Evolutionary conservation across 805 yeast species (phyloP), one percentile per base, ranked within the genome.

Genomic region (Saccharomycopsis microspora): DNA sequence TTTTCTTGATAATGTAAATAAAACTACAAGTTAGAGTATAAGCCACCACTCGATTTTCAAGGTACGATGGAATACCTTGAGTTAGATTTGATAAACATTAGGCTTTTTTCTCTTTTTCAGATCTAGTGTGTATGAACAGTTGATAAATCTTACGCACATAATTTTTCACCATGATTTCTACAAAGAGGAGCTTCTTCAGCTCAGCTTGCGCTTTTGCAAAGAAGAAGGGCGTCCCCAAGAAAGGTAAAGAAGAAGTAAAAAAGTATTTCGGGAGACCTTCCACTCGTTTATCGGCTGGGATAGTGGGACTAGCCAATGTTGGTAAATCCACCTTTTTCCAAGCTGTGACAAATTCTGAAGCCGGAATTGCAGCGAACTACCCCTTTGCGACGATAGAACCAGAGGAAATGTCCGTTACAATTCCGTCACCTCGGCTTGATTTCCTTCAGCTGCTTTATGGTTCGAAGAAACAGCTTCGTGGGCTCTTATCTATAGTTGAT

Each of bases 371-470:
- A 47, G 98, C 97, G 48, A 90, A 90, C 67, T 90, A 89, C 65
- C 98, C 98, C 31, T 90, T 87, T 65, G 98, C 98, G 37, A 90
- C 98, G 47, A 87, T 87, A 62, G 96, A 90, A 57, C 97, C 98
- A 47, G 97, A 93, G 70, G 96, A 90, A 71, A 89, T 88, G 5
- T 68, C 80, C 57, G 84, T 82, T 37, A 72, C 78, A 45, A 86
- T 84, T 38, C 87, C 86, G 50, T 77, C 84, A 43, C 66, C 69
- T 42, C 75, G 80, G 63, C 67, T 84, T 52, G 76, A 76, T 48
- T 70, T 66, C 41, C 66, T 84, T 36, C 70, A 72, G 54, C 66
- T 67, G 38, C 57, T 82, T 48, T 84, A 79, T 64, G 69, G 71
- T 51, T 76, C 85, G 50, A 74, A 76, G 54, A 76, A 76, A 58